Conservation (phyloP, 2,329 filamentous ascomycete species). For the Zasmidium cellare region DNA sequence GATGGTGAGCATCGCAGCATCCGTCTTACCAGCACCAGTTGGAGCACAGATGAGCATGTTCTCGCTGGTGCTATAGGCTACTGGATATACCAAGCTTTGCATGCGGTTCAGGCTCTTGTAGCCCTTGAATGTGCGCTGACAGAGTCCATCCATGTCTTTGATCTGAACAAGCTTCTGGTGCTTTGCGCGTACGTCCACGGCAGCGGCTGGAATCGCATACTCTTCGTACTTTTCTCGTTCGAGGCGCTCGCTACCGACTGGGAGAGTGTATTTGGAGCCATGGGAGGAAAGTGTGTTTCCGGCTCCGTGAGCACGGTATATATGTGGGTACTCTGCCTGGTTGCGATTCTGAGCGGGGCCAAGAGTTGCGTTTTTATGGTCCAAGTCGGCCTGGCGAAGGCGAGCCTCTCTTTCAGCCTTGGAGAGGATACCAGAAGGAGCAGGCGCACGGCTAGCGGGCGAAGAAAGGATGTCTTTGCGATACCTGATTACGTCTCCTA, state of each 20-base stretch:
- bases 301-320: constrained; percentile 80
- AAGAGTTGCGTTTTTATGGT: constrained; percentile 78
- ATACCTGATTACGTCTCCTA: constrained; percentile 84
- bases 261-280: constrained; percentile 81
- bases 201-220: constrained; percentile 78
- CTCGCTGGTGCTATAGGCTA: constrained; percentile 93
- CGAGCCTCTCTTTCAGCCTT: constrained; percentile 76
- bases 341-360: constrained; percentile 68
- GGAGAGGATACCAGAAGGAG: constrained; percentile 62
- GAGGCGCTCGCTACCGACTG: constrained; percentile 68
- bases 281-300: constrained; percentile 80
- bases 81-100: constrained; percentile 94
- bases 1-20: constrained; percentile 95
- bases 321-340: constrained; percentile 83
- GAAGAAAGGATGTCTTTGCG: constrained; percentile 63
- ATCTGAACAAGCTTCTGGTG: constrained; percentile 78
- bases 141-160: constrained; percentile 81
- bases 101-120: constrained; percentile 95
- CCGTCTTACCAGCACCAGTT: constrained; percentile 93
- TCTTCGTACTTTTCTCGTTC: constrained; percentile 83
- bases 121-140: constrained; percentile 85
- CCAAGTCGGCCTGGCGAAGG: constrained; percentile 71
- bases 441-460: constrained; percentile 38
- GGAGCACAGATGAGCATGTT: constrained; percentile 99
- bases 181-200: constrained; percentile 70